Percentiles rank a stretch among this genome's conserved stretches.
Conservation (phyloP, 2,329 filamentous ascomycete species). For the Clonostachys sp. region DNA sequence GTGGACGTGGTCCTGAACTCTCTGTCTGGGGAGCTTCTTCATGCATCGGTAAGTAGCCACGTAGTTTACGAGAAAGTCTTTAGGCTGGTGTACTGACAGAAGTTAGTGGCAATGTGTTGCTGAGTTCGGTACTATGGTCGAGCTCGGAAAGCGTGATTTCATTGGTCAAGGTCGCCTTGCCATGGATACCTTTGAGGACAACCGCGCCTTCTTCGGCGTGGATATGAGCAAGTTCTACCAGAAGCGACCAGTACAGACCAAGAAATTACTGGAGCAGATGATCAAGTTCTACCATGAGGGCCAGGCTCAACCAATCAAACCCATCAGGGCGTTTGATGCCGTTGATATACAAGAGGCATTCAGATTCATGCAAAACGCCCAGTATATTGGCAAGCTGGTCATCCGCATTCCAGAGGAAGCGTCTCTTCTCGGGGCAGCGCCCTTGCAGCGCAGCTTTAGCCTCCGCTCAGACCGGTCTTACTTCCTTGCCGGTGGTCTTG, state of each 20-base stretch:
- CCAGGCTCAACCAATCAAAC: conserved; percentile 8
- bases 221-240: background rate
- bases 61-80: no score
- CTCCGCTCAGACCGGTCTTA: conserved; percentile 15
- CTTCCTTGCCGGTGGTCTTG: conserved; percentile 22
- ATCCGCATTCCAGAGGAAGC: conserved; percentile 10
- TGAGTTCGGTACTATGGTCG: conserved; percentile 34
- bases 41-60: conserved; percentile 15
- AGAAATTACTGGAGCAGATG: background rate
- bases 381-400: conserved; percentile 36
- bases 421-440: no score
- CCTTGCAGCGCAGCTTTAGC: background rate
- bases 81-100: no score
- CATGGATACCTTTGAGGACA: conserved; percentile 36
- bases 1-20: conserved; percentile 26
- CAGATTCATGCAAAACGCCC: conserved; percentile 33
- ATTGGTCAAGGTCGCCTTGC: conserved; percentile 30
- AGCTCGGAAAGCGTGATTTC: conserved; percentile 37
- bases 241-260: background rate
- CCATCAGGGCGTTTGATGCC: conserved; percentile 13
- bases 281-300: background rate
- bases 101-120: conserved; percentile 35
- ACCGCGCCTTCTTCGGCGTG: conserved; percentile 21
- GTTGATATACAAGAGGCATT: conserved; percentile 29
- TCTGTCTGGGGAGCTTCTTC: conserved; percentile 31